Evolutionary conservation across 345 rosid species (phyloP), one percentile per base, ranked within the genome.

Genomic region (Salix udensis): DNA sequence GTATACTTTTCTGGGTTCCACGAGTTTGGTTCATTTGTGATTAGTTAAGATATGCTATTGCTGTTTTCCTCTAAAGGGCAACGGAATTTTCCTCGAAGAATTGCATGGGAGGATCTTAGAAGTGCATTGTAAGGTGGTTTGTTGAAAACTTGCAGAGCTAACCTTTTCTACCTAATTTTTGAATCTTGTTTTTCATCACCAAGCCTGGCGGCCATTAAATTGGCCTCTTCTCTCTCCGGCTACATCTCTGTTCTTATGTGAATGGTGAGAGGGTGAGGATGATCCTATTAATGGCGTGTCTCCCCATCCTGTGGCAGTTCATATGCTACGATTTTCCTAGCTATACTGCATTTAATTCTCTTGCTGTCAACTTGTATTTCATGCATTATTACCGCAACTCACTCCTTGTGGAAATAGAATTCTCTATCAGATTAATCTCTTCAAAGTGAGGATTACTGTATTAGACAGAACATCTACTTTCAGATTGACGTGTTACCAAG

Each of bases 161-260:
- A 73, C 44, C 65, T 52, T 23, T 23, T 4, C 36, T n/a, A 6
- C 18, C 26, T 30, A 4, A 19, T 6, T 2, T 30, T 37, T 26
- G 40, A 21, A 26, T 70, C 60, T 15, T 19, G 39, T 53, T 75
- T 52, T 15, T 24, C n/a, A 16, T 50, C 67, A 24, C 65, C 73
- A 39, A 68, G 42, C 24, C 40, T 26, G 6, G 52, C 50, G 78
- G 73, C 73, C 31, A 68, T 26, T 67, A 14, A 68, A 68, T 40
- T 40, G 28, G 7, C 19, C 28, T 18, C 40, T 23, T 11, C 19
- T 40, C n/a, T 19, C 58, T 52, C 58, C 19, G 6, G 8, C 58
- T 18, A 52, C 9, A 18, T 52, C 19, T 52, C 2, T 52, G 58
- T 18, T 18, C 7, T 48, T 48, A 40, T 11, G 23, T 19, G 58